phyloP scores from a whole-genome alignment of 352 stramenopile genomes.

The Phytophthora lateralis region DNA sequence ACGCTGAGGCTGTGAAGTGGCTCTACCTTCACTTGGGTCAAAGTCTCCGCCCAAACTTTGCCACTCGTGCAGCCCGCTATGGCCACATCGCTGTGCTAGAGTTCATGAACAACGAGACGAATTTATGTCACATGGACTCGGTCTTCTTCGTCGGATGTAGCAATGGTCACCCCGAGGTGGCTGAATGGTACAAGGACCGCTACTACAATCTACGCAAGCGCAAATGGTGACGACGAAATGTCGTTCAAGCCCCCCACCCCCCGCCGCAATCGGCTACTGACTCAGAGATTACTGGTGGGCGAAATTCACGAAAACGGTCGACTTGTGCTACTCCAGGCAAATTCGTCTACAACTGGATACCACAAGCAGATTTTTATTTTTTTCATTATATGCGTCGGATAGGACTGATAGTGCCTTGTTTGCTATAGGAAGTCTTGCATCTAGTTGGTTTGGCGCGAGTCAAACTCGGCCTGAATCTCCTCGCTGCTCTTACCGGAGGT shows the following conservation, averaged over 20 bases:
- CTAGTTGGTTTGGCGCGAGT: slow-evolving; percentile 17
- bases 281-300: no score
- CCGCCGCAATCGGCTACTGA: no score
- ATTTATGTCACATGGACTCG: not conserved
- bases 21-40: slow-evolving; percentile 23
- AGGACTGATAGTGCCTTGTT: not conserved
- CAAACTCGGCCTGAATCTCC: slow-evolving; percentile 25
- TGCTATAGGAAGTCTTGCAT: not conserved
- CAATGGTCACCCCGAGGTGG: slow-evolving; percentile 13
- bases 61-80: slow-evolving; percentile 1
- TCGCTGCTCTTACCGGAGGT: slow-evolving; percentile 26
- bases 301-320: no score
- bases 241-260: no score
- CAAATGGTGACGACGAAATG: not conserved
- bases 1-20: slow-evolving; percentile 25
- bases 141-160: slow-evolving; percentile 3
- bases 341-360: not conserved
- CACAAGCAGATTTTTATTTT: not conserved
- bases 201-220: slow-evolving; percentile 15
- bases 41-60: not conserved
- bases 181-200: slow-evolving; percentile 14
- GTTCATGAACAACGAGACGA: slow-evolving; percentile 8
- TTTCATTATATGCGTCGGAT: not conserved
- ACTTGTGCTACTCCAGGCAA: no score
- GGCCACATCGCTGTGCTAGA: slow-evolving; percentile 27